Conservation (phyloP, 1,139 yeast species). For the Suhomyces atakaporum region DNA sequence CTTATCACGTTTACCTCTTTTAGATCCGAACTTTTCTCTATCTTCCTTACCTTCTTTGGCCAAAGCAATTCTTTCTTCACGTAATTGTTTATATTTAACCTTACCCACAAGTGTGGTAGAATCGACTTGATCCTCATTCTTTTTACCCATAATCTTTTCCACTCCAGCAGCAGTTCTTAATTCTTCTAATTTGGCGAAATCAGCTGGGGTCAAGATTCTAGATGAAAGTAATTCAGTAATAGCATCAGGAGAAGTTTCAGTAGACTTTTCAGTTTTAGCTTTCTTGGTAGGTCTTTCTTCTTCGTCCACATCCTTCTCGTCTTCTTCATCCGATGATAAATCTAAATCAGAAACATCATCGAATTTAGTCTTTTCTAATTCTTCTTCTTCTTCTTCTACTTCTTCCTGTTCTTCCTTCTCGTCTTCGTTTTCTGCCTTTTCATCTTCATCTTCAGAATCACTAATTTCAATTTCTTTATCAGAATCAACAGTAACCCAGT, state of each 20-base stretch:
- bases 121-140: conserved; percentile 80
- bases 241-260: conserved; percentile 30
- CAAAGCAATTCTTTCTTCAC: conserved; percentile 87
- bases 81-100: conserved; percentile 77
- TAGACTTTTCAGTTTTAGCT: conserved; percentile 18
- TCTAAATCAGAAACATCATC: conserved; percentile 40
- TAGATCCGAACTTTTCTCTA: conserved; percentile 85
- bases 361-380: conserved; percentile 23
- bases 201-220: conserved; percentile 92
- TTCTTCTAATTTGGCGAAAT: conserved; percentile 92
- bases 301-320: conserved; percentile 26
- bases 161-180: conserved; percentile 81
- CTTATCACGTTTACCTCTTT: conserved; percentile 76
- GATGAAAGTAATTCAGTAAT: conserved; percentile 67
- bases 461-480: conserved; percentile 58
- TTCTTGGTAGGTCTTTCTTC: conserved; percentile 29
- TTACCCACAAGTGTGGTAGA: conserved; percentile 79
- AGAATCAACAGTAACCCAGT: conserved; percentile 60
- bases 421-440: conserved; percentile 42
- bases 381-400: conserved; percentile 40
- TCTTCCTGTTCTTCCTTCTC: conserved; percentile 46
- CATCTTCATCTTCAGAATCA: conserved; percentile 49
- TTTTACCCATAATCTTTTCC: conserved; percentile 68
- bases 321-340: conserved; percentile 26
- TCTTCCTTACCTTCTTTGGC: conserved; percentile 92